Evolutionary conservation across 345 rosid genomes (phyloP), one percentile per base, ranked within the genome.

Genomic region (Diplotaxis tenuifolia): DNA sequence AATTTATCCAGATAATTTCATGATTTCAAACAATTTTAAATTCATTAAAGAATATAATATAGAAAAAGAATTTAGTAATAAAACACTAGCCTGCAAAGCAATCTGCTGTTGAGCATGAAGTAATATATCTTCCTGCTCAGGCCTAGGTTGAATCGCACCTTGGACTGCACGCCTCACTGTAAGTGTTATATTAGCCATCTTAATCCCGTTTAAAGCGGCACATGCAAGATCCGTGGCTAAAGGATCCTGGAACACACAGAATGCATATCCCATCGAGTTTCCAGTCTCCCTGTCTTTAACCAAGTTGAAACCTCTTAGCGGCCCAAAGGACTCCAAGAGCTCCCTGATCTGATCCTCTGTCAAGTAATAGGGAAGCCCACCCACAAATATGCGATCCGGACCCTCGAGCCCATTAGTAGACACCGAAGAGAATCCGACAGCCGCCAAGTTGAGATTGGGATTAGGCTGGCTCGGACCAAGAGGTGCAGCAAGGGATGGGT

Each of bases 391-490:
- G n/a, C n/a, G n/a, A n/a, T n/a, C n/a, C n/a, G n/a, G n/a, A n/a
- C n/a, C n/a, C n/a, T n/a, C n/a, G n/a, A n/a, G n/a, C n/a, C n/a
- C n/a, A n/a, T n/a, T n/a, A n/a, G n/a, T n/a, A n/a, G n/a, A n/a
- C n/a, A n/a, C n/a, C 0, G 92, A 84, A 38, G 91, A 79, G 64
- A 95, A 75, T 50, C 99, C 99, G 76, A 95, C 97, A 56, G 99
- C 97, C 70, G 78, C 85, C 69, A 95, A 85, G 83, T 94, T 95
- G 62, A 95, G 96, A 82, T 80, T 84, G 66, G 96, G 96, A 79
- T 85, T 90, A 65, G 99, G 97, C 75, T 92, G 99, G 87, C 99
- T 90, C 22, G 97, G 97, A 76, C 99, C 99, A 76, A 95, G 93
- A 18, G 96, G 72, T 61, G 96, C 96, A 53, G 97, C 99, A 76